Evolutionary conservation across 768 basidiomycete genomes (phyloP).

Genomic region (Candolleomyces aberdarensis): DNA sequence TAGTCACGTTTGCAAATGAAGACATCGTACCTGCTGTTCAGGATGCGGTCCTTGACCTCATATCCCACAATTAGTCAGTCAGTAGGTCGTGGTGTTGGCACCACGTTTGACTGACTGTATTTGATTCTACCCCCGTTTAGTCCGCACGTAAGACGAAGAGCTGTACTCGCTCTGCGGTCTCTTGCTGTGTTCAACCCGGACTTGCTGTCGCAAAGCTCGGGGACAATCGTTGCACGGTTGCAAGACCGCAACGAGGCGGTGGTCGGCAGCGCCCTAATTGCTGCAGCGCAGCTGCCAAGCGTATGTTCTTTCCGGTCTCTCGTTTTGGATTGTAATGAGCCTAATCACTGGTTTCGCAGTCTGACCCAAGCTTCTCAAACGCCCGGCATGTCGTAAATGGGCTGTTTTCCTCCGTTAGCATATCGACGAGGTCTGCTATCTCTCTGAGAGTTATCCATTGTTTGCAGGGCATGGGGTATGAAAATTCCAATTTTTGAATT

Average conservation of each 20-base stretch:
- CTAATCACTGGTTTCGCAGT: neutral
- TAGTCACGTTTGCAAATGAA: slow-evolving; percentile 58
- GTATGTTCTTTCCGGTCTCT: neutral
- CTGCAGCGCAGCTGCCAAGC: slow-evolving; percentile 16
- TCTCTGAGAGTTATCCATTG: slow-evolving; percentile 22
- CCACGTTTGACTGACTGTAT: neutral
- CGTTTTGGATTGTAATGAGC: neutral
- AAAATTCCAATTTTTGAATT: neutral
- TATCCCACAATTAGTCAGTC: slow-evolving; percentile 67
- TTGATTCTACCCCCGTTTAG: slow-evolving; percentile 30
- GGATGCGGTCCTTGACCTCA: slow-evolving; percentile 56
- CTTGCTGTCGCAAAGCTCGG: slow-evolving; percentile 40
- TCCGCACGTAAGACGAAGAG: slow-evolving; percentile 55
- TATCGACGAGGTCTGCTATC: neutral
- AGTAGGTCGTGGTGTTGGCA: slow-evolving; percentile 39
- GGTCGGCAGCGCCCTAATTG: slow-evolving; percentile 41
- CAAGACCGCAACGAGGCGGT: slow-evolving; percentile 44
- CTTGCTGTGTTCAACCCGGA: slow-evolving; percentile 46
- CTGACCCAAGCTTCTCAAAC: slow-evolving; percentile 1
- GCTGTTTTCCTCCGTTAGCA: neutral
- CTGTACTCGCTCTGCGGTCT: slow-evolving; percentile 54
- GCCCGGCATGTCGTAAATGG: slow-evolving; percentile 3
- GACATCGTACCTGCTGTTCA: slow-evolving; percentile 78
- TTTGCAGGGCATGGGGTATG: slow-evolving; percentile 29
- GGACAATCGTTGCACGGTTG: slow-evolving; percentile 37